Percentiles rank a stretch among this genome's conserved stretches.
Evolutionary conservation across 164 flowering plant genomes (phyloP).

Genomic region (Berberis vulgaris): DNA sequence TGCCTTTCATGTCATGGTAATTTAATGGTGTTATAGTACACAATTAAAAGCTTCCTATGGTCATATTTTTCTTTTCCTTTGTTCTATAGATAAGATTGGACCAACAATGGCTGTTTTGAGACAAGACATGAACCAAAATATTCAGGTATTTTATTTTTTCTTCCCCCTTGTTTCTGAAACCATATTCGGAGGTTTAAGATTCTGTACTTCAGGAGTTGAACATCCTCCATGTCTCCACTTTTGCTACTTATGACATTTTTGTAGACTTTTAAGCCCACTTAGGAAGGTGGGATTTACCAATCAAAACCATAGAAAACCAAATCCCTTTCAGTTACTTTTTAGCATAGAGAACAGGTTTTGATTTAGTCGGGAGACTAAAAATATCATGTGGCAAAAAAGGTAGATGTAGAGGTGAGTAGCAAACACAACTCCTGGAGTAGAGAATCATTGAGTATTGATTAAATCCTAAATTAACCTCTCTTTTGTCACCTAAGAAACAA

Average conservation of each 20-base stretch:
- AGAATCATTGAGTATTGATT: too few species aligned
- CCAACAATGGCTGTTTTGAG: constrained; percentile 86
- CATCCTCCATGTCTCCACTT: neutral
- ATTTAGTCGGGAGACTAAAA: too few species aligned
- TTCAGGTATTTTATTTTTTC: constrained; percentile 35
- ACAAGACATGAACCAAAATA: constrained; percentile 68
- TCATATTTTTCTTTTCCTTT: constrained; percentile 8
- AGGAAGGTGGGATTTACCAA: too few species aligned
- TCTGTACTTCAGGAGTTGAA: neutral
- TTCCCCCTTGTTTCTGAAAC: neutral
- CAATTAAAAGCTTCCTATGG: neutral
- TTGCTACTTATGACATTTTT: neutral
- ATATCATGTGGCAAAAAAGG: too few species aligned
- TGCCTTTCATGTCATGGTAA: neutral
- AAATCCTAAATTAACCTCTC: too few species aligned
- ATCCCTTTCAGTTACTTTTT: too few species aligned
- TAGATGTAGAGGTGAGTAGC: too few species aligned
- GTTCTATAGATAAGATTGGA: constrained; percentile 80
- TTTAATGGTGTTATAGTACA: neutral
- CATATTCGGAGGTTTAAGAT: neutral
- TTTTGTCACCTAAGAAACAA: too few species aligned
- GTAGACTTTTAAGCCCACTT: too few species aligned
- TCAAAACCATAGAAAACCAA: too few species aligned
- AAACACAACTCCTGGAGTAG: too few species aligned
- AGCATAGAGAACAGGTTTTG: too few species aligned